Evolutionary conservation across 805 yeast species (phyloP), one percentile per base, ranked within the genome.

Genomic region (Cyberlindnera subsufficiens): DNA sequence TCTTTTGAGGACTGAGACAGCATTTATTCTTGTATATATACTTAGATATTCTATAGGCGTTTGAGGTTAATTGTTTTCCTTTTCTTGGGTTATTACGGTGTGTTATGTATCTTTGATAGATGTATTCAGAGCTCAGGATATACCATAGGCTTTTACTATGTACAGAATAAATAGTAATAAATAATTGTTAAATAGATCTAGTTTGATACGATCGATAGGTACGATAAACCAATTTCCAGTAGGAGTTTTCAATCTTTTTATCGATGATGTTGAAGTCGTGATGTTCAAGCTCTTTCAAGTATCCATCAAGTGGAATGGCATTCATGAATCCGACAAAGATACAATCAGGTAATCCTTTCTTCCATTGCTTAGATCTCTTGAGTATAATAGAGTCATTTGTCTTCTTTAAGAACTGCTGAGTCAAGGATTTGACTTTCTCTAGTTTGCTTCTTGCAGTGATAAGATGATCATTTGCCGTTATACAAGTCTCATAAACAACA

Each of bases 391-490:
- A 49, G 32, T 56, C 60, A 52, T 53, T 68, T 16, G 58, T 42
- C 13, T 46, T 42, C 4, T 30, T 8, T 2, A 39, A 39, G 5
- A 70, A 59, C 1, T 65, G 51, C 1, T 58, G 49, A 1, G 51
- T 49, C n/a, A 77, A 68, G 15, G 66, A 69, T 42, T 63, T 65
- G 13, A 74, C 59, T 29, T 66, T 57, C 1, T 52, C 46, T 19
- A 82, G 58, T 50, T 83, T 77, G n/a, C 66, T 59, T 39, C 84
- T 67, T 1, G 93, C 88, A 1, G 89, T 68, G 5, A 86, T 59
- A 3, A 87, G 55, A 59, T 86, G 96, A 58, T 86, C 96, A 61
- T 87, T 86, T 3, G 95, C 93, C 1, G 72, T 65, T 5, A 82
- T 77, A 3, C 93, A 86, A 5, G 82, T 75, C 37, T 81, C 86